Evolutionary conservation across 148 eudicot species (phyloP).

Genomic region (Spergularia bocconei): DNA sequence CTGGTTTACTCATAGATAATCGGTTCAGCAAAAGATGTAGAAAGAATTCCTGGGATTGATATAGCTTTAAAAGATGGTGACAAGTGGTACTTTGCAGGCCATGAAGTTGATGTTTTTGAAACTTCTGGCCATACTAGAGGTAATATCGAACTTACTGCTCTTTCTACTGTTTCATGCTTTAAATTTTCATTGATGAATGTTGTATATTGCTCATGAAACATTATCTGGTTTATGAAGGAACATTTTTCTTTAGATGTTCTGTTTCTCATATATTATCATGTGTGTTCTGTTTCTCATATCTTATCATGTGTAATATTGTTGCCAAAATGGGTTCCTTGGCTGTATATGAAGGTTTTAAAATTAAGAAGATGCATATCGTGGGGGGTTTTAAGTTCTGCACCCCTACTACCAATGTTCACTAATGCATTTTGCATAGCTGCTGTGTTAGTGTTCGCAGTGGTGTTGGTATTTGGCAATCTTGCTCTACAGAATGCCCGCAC

Average conservation of each 20-base stretch:
- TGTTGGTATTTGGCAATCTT: too few species aligned
- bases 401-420: too few species aligned
- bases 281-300: neutral
- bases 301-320: neutral
- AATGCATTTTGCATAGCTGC: too few species aligned
- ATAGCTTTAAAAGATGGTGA: conserved; percentile 74
- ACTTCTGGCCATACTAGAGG: conserved; percentile 96
- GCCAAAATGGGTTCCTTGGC: too few species aligned
- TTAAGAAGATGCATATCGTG: too few species aligned
- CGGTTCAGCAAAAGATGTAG: conserved; percentile 64
- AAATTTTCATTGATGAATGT: neutral
- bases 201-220: neutral
- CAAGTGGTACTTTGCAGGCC: conserved; percentile 93
- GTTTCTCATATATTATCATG: neutral
- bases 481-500: too few species aligned
- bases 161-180: neutral
- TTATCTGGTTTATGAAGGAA: neutral
- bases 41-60: conserved; percentile 90
- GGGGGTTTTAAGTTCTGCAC: too few species aligned
- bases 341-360: too few species aligned
- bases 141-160: conserved; percentile 1
- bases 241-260: neutral
- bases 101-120: conserved; percentile 74
- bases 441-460: too few species aligned
- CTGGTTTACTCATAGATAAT: conserved; percentile 50